Conservation (phyloP, 352 stramenopile genomes). For the Globisporangium parvum region DNA sequence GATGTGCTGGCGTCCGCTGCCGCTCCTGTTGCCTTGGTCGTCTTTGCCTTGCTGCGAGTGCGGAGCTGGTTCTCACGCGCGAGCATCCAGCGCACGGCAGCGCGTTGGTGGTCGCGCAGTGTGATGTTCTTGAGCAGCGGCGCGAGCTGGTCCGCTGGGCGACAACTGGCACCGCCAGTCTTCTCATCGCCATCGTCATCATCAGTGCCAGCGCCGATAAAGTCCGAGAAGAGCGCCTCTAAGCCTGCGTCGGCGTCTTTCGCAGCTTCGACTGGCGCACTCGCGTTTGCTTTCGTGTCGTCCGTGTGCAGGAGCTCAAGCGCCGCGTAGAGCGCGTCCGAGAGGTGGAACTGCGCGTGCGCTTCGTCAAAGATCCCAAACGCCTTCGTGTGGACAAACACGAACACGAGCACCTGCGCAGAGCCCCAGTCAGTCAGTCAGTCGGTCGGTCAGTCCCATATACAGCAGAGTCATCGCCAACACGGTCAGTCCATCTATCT, state of each 20-base stretch:
- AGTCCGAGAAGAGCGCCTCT: slow-evolving; percentile 67
- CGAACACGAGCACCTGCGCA: slow-evolving; percentile 35
- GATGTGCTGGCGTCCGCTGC: too few relatives aligned
- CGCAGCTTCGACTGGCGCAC: not conserved
- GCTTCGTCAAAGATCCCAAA: slow-evolving; percentile 64
- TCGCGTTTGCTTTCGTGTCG: not conserved
- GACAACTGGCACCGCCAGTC: not conserved
- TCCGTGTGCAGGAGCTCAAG: slow-evolving; percentile 38
- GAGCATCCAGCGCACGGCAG: slow-evolving; percentile 85
- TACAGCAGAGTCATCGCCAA: too few relatives aligned
- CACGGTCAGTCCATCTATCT: too few relatives aligned
- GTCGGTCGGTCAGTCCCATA: too few relatives aligned
- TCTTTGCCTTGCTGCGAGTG: not conserved
- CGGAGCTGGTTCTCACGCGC: slow-evolving; percentile 53
- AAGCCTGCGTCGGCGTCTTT: slow-evolving; percentile 36
- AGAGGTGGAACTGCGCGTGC: slow-evolving; percentile 55
- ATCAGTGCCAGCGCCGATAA: slow-evolving; percentile 25
- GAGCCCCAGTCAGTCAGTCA: not conserved
- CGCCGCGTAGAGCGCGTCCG: slow-evolving; percentile 48
- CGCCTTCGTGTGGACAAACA: slow-evolving; percentile 50
- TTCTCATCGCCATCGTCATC: slow-evolving; percentile 7
- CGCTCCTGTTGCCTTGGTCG: not conserved
- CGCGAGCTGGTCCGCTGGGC: slow-evolving; percentile 28
- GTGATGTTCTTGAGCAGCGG: slow-evolving; percentile 56
- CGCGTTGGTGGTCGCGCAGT: slow-evolving; percentile 76